Evolutionary conservation across 176 grass and related monocot species (phyloP).

Genomic region (Raddia guianensis): DNA sequence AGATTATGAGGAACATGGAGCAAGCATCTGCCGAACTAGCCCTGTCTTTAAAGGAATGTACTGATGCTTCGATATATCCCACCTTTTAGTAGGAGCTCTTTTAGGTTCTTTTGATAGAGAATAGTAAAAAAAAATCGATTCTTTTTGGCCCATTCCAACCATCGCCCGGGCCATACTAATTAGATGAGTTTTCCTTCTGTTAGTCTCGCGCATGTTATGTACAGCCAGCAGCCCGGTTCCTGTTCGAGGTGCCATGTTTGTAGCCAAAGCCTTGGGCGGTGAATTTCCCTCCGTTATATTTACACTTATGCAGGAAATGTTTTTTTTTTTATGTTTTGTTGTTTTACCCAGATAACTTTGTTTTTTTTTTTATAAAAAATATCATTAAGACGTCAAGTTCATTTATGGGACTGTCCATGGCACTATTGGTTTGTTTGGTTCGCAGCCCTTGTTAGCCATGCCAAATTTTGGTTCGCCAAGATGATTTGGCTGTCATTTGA

Average conservation of each 20-base stretch:
- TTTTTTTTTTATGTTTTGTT: neutral
- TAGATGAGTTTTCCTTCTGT: conserved; percentile 48
- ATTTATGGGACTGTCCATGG: neutral
- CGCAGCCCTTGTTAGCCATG: no score
- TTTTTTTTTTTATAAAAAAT: neutral
- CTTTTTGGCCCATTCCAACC: conserved; percentile 32
- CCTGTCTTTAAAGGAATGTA: conserved; percentile 99
- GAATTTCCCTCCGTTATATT: neutral
- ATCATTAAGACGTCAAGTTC: conserved; percentile 26
- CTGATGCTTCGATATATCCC: conserved; percentile 38
- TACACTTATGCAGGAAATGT: neutral
- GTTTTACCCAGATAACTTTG: neutral
- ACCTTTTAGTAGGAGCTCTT: conserved; percentile 37
- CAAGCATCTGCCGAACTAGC: conserved; percentile 93
- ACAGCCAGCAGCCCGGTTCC: conserved; percentile 31
- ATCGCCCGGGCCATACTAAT: conserved; percentile 33
- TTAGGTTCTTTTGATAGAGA: conserved; percentile 50
- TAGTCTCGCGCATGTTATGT: conserved; percentile 30
- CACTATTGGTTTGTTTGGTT: no score
- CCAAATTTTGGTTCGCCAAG: no score
- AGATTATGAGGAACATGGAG: conserved; percentile 95
- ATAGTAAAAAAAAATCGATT: conserved; percentile 50
- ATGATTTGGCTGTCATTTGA: no score
- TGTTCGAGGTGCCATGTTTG: conserved; percentile 43
- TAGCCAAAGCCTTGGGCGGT: conserved; percentile 32